Evolutionary conservation across 2,329 filamentous ascomycete genomes (phyloP).

Genomic region (Aspergillus carbonarius): DNA sequence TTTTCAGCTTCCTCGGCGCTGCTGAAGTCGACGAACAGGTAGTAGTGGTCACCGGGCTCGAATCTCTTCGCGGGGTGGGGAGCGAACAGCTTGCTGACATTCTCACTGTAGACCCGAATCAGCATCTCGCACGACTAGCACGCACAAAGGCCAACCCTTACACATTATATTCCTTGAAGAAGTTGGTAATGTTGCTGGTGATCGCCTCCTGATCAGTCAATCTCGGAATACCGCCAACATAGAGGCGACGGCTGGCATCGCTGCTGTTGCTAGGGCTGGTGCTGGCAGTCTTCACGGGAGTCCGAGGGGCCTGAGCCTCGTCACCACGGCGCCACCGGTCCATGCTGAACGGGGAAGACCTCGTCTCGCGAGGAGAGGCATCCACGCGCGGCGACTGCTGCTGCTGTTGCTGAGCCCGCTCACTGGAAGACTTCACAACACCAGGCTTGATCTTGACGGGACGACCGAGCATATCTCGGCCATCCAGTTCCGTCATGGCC

Average conservation of each 20-base stretch:
- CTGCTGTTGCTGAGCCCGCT: constrained; percentile 26
- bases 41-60: constrained; percentile 59
- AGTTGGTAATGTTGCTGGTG: constrained; percentile 42
- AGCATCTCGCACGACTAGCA: neutral
- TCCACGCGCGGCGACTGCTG: constrained; percentile 15
- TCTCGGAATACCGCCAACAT: constrained; percentile 48
- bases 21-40: constrained; percentile 65
- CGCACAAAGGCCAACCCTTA: constrained; percentile 22
- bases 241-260: constrained; percentile 45
- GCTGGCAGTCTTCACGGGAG: neutral
- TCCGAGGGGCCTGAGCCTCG: constrained; percentile 34
- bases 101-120: constrained; percentile 32
- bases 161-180: constrained; percentile 49
- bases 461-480: constrained; percentile 56
- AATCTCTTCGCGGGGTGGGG: constrained; percentile 56
- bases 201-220: constrained; percentile 44
- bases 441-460: constrained; percentile 65
- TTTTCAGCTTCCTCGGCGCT: constrained; percentile 54
- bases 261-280: constrained; percentile 18
- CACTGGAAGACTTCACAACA: constrained; percentile 51
- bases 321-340: constrained; percentile 47
- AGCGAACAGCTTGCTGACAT: constrained; percentile 56
- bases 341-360: constrained; percentile 28
- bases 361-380: constrained; percentile 22
- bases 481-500: constrained; percentile 59